phyloP scores from a whole-genome alignment of 2,329 filamentous ascomycete species.

The Penicillium italicum region DNA sequence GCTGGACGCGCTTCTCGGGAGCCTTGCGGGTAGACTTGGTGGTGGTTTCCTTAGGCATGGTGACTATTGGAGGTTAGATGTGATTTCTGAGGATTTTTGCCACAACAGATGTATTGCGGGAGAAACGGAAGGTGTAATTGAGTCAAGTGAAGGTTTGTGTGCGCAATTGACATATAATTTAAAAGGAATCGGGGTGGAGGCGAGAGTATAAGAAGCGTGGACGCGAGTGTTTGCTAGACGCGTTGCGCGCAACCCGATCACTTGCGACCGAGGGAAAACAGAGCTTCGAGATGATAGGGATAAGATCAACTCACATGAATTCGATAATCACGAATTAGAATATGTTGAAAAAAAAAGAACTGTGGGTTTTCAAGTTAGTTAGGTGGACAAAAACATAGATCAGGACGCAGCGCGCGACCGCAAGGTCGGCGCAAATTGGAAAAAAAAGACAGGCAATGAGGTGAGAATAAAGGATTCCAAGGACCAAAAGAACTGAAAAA shows the following conservation, averaged over 20 bases:
- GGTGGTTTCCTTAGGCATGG: slow-evolving; percentile 66
- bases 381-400: slow-evolving; percentile 4
- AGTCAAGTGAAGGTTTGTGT: neutral
- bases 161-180: neutral
- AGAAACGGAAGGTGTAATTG: neutral
- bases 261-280: slow-evolving; percentile 5
- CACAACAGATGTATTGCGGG: neutral
- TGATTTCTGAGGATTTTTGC: neutral
- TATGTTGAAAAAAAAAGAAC: neutral
- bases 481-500: slow-evolving; percentile 14
- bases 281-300: neutral
- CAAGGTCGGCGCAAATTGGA: slow-evolving; percentile 11
- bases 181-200: neutral
- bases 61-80: slow-evolving; percentile 28
- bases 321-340: neutral
- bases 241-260: slow-evolving; percentile 5
- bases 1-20: slow-evolving; percentile 56
- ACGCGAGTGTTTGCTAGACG: slow-evolving; percentile 2
- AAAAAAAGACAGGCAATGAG: slow-evolving; percentile 11
- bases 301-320: slow-evolving; percentile 5
- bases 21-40: slow-evolving; percentile 61
- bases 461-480: slow-evolving; percentile 10
- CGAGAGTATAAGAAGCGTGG: neutral
- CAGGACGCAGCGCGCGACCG: slow-evolving; percentile 12
- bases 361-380: slow-evolving; percentile 2